These are phyloP conservation scores for Silene noctiflora DNA, from an alignment of 179 eudicot species.

Conservation along the genomic window DNA sequence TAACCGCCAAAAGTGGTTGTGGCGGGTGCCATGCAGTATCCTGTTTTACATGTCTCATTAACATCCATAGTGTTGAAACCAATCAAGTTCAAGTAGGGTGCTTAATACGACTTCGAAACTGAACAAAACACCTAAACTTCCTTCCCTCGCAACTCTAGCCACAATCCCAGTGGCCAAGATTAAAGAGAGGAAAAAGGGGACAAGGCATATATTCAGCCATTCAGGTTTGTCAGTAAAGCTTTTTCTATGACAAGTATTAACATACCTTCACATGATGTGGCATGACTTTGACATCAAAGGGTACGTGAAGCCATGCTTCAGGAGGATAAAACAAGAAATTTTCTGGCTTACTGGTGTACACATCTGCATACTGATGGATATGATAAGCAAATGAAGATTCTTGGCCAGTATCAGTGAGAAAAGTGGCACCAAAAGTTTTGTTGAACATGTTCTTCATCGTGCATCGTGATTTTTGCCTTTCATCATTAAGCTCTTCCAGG, in stretches of 20 bases:
- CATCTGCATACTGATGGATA: constrained; percentile 95
- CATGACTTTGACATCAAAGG: constrained; percentile 91
- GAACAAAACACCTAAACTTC: neutral
- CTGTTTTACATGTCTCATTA: no score
- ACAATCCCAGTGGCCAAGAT: neutral
- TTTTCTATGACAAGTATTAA: neutral
- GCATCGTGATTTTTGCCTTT: constrained; percentile 73
- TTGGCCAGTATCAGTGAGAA: constrained; percentile 90
- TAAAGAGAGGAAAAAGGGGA: neutral
- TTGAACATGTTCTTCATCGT: constrained; percentile 88
- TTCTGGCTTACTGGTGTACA: constrained; percentile 94
- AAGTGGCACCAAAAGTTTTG: constrained; percentile 92
- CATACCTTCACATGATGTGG: constrained; percentile 97
- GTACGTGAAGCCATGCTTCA: constrained; percentile 92
- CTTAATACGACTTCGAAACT: neutral
- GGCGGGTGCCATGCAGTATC: no score
- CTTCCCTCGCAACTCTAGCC: neutral
- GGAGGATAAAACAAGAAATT: constrained; percentile 81
- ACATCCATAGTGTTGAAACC: no score
- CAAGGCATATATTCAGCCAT: neutral
- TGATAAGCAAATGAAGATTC: constrained; percentile 94
- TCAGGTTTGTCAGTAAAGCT: neutral
- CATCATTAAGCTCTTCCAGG: constrained; percentile 67
- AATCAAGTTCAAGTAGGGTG: neutral
- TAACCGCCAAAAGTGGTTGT: no score